A percentile compares a stretch with the other conserved stretches of the same genome.
Evolutionary conservation across 2,329 filamentous ascomycete species (phyloP).

Genomic region (Arthrinium phaeospermum): DNA sequence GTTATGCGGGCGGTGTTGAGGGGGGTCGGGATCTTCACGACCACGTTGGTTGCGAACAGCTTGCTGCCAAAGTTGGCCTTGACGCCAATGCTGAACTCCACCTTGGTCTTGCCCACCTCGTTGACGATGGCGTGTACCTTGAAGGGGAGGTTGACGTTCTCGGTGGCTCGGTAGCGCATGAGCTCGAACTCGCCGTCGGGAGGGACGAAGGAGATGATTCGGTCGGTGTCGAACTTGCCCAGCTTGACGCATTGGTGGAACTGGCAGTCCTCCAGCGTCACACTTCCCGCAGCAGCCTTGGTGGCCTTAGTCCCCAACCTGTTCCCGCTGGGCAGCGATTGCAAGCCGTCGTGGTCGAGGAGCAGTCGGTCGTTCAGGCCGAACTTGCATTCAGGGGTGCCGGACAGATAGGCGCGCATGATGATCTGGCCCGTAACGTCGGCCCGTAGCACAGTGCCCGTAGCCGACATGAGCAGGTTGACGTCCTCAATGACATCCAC

Average conservation of each 20-base stretch:
- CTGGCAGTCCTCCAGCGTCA: slow-evolving; percentile 96
- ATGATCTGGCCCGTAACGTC: slow-evolving; percentile 98
- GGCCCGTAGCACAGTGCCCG: slow-evolving; percentile 89
- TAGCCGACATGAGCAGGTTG: slow-evolving; percentile 98
- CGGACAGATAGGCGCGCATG: slow-evolving; percentile 96
- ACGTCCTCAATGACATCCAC: slow-evolving; percentile 99
- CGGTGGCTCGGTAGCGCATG: slow-evolving; percentile 97
- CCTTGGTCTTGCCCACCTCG: slow-evolving; percentile 94
- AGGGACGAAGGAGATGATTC: slow-evolving; percentile 96
- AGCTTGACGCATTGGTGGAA: slow-evolving; percentile 99
- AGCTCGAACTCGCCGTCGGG: slow-evolving; percentile 98
- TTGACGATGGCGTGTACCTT: slow-evolving; percentile 99
- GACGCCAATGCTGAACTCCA: slow-evolving; percentile 97
- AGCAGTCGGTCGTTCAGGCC: slow-evolving; percentile 94
- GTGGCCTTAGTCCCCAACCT: slow-evolving; percentile 85
- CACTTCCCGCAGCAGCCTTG: slow-evolving; percentile 91
- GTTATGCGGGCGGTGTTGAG: slow-evolving; percentile 95
- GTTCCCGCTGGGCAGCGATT: slow-evolving; percentile 75
- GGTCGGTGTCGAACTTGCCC: slow-evolving; percentile 93
- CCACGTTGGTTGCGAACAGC: slow-evolving; percentile 94
- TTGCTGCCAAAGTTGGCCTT: slow-evolving; percentile 97
- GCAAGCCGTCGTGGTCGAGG: slow-evolving; percentile 76
- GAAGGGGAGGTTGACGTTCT: slow-evolving; percentile 98
- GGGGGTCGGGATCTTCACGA: slow-evolving; percentile 92
- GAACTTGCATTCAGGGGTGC: slow-evolving; percentile 98